A percentile compares a stretch with the other conserved stretches of the same genome.
phyloP scores from a whole-genome alignment of 208 protist genomes.

The Trypanosoma cruzi region DNA sequence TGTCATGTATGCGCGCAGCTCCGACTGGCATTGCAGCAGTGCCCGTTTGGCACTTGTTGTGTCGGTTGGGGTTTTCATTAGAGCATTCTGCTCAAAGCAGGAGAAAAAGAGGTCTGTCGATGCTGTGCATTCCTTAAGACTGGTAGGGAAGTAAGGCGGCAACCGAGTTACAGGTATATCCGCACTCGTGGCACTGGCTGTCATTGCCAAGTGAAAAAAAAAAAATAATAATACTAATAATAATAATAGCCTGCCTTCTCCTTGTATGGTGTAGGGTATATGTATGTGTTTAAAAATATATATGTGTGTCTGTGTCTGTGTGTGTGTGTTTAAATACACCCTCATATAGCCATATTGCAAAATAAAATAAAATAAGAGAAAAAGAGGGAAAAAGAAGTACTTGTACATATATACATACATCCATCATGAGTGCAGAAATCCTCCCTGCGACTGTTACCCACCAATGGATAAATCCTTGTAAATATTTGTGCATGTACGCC shows the following conservation, averaged over 20 bases:
- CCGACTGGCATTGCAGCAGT: slow-evolving; percentile 61
- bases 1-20: slow-evolving; percentile 67
- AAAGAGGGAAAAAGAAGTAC: neutral
- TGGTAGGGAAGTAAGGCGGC: slow-evolving; percentile 78
- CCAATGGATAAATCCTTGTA: too few species aligned
- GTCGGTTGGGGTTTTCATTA: slow-evolving; percentile 66
- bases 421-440: neutral
- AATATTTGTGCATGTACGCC: too few species aligned
- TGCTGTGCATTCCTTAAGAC: slow-evolving; percentile 45
- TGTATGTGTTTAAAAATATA: too few species aligned
- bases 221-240: too few species aligned
- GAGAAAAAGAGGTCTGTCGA: slow-evolving; percentile 63
- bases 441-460: too few species aligned
- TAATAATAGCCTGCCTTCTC: neutral
- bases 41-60: slow-evolving; percentile 50
- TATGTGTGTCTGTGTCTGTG: too few species aligned
- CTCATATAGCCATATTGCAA: neutral
- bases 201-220: too few species aligned
- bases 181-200: neutral
- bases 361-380: too few species aligned
- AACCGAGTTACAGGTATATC: slow-evolving; percentile 38
- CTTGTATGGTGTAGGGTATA: neutral
- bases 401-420: neutral
- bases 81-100: slow-evolving; percentile 75
- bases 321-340: too few species aligned